These are phyloP conservation scores for Olyra latifolia DNA, from an alignment of 176 grass and related monocot species.

Conservation along the genomic window DNA sequence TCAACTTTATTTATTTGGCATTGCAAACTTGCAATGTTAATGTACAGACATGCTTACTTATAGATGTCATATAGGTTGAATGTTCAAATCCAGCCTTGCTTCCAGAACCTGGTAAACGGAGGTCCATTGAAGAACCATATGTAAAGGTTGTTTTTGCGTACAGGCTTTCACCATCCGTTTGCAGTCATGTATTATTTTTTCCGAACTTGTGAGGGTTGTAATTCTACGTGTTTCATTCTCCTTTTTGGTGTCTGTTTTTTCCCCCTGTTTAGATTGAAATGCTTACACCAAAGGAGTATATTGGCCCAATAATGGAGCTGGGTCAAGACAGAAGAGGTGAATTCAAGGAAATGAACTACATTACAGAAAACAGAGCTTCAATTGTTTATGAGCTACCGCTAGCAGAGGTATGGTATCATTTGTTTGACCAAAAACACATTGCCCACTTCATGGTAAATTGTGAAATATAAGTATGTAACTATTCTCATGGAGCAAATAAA, in stretches of 20 bases:
- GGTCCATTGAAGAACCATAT: slow-evolving; percentile 90
- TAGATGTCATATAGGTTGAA: slow-evolving; percentile 63
- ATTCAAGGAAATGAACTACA: slow-evolving; percentile 98
- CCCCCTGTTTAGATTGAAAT: slow-evolving; percentile 67
- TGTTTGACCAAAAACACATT: slow-evolving; percentile 9
- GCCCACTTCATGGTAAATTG: neutral
- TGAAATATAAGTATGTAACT: slow-evolving; percentile 9
- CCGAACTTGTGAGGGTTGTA: neutral
- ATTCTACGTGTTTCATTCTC: slow-evolving; percentile 18
- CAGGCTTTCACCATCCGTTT: slow-evolving; percentile 23
- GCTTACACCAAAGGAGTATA: slow-evolving; percentile 95
- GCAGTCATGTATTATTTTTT: neutral
- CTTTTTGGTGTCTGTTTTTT: slow-evolving; percentile 22
- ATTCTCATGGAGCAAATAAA: slow-evolving; percentile 21
- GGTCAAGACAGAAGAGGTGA: slow-evolving; percentile 97
- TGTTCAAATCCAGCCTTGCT: slow-evolving; percentile 95
- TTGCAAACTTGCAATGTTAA: neutral
- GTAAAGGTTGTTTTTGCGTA: slow-evolving; percentile 68
- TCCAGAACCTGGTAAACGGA: slow-evolving; percentile 84
- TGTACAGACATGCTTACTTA: slow-evolving; percentile 33
- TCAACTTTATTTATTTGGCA: slow-evolving; percentile 33
- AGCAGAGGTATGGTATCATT: slow-evolving; percentile 69
- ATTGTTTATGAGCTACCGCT: slow-evolving; percentile 86
- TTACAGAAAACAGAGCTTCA: slow-evolving; percentile 86
- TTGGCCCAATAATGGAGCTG: slow-evolving; percentile 95